These are phyloP conservation scores for Leccinum obscurum DNA, from an alignment of 768 basidiomycete genomes.

Conservation along the genomic window DNA sequence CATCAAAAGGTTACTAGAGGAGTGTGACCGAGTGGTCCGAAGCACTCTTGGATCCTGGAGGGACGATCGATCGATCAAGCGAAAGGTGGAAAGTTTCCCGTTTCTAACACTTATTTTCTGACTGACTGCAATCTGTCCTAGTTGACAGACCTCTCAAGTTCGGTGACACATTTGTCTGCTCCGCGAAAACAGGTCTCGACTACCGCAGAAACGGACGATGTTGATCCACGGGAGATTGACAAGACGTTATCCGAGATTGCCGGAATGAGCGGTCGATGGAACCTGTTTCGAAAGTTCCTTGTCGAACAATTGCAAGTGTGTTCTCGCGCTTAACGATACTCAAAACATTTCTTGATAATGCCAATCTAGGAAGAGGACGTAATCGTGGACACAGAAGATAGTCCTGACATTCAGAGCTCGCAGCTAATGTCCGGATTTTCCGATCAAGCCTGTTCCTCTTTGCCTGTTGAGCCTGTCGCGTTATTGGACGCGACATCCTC, in stretches of 20 bases:
- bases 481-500: slow-evolving; percentile 53
- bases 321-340: neutral
- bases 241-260: slow-evolving; percentile 85
- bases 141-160: slow-evolving; percentile 50
- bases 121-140: slow-evolving; percentile 22
- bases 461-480: slow-evolving; percentile 12
- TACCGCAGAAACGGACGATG: slow-evolving; percentile 46
- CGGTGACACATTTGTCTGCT: slow-evolving; percentile 34
- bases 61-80: slow-evolving; percentile 81
- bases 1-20: slow-evolving; percentile 71
- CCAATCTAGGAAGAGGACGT: slow-evolving; percentile 20
- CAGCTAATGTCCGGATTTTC: slow-evolving; percentile 1
- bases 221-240: slow-evolving; percentile 92
- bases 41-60: slow-evolving; percentile 83
- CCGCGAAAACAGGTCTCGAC: slow-evolving; percentile 35
- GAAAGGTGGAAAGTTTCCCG: slow-evolving; percentile 54
- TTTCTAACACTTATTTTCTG: neutral
- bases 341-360: neutral
- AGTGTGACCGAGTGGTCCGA: slow-evolving; percentile 83
- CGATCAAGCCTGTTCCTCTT: neutral
- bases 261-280: slow-evolving; percentile 91
- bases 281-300: slow-evolving; percentile 85
- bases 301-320: slow-evolving; percentile 68
- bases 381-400: slow-evolving; percentile 4
- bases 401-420: slow-evolving; percentile 6